Conservation (phyloP, 1,284 basidiomycete genomes). For the Moesziomyces antarcticus region DNA sequence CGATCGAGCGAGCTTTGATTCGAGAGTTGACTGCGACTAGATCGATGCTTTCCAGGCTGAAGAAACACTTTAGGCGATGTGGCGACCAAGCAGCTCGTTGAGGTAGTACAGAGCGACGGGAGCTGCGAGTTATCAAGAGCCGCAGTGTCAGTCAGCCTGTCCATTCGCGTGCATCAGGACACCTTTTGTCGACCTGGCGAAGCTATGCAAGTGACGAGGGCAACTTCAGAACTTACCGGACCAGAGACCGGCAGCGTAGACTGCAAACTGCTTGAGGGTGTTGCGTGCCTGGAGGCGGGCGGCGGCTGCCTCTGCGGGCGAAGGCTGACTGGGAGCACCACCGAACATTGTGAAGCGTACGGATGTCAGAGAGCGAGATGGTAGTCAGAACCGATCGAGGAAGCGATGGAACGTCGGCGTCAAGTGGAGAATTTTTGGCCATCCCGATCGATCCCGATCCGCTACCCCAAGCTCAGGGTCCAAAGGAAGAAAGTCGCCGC, state of each 20-base stretch:
- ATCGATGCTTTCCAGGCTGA: too few relatives aligned
- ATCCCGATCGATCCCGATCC: not conserved
- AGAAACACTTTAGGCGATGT: slow-evolving; percentile 27
- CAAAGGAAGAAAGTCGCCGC: slow-evolving; percentile 18
- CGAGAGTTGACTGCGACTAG: too few relatives aligned
- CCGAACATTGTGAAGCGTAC: slow-evolving; percentile 34
- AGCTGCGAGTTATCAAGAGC: slow-evolving; percentile 7
- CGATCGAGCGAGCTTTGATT: too few relatives aligned
- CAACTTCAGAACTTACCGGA: slow-evolving; percentile 23
- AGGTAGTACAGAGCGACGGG: slow-evolving; percentile 45
- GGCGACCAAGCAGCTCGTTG: slow-evolving; percentile 46
- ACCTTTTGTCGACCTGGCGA: not conserved
- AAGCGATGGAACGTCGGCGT: not conserved
- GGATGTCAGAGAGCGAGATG: not conserved
- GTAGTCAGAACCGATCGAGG: not conserved
- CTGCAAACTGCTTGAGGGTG: slow-evolving; percentile 28
- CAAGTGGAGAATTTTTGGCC: slow-evolving; percentile 8
- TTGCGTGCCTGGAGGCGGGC: slow-evolving; percentile 30
- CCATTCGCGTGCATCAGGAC: not conserved
- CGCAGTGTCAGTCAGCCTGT: not conserved
- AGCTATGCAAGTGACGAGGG: too few relatives aligned
- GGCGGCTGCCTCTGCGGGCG: slow-evolving; percentile 27
- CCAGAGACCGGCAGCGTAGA: slow-evolving; percentile 43
- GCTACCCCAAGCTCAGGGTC: slow-evolving; percentile 9
- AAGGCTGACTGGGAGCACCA: slow-evolving; percentile 39